phyloP scores from a whole-genome alignment of 2,329 filamentous ascomycete species.

The Tolypocladium endophyticum region DNA sequence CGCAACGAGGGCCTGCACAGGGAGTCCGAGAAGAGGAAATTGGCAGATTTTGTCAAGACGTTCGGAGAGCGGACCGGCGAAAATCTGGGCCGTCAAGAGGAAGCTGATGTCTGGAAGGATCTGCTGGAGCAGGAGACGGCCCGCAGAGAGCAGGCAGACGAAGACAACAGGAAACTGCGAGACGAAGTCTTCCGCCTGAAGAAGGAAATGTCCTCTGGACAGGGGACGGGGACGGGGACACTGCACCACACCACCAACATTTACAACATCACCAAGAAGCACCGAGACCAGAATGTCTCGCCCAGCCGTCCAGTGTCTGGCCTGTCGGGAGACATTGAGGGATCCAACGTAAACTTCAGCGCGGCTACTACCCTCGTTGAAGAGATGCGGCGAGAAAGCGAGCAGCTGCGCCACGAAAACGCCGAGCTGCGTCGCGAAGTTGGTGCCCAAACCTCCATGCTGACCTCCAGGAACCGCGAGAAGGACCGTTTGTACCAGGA shows the following conservation, averaged over 20 bases:
- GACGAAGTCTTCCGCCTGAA: slow-evolving; percentile 73
- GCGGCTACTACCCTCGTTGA: slow-evolving; percentile 60
- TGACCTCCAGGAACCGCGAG: slow-evolving; percentile 90
- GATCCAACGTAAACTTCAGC: slow-evolving; percentile 41
- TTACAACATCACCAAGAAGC: slow-evolving; percentile 52
- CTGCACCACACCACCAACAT: slow-evolving; percentile 54
- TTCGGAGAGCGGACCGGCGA: slow-evolving; percentile 39
- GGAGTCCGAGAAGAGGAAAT: slow-evolving; percentile 75
- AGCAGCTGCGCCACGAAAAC: slow-evolving; percentile 82
- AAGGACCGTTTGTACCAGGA: slow-evolving; percentile 93
- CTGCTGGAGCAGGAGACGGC: slow-evolving; percentile 86
- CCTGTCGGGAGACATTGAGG: slow-evolving; percentile 39
- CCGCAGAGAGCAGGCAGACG: slow-evolving; percentile 79
- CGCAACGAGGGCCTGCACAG: slow-evolving; percentile 66
- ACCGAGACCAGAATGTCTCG: slow-evolving; percentile 33
- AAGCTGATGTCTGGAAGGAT: slow-evolving; percentile 87
- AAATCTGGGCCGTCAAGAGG: slow-evolving; percentile 44
- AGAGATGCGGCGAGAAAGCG: slow-evolving; percentile 58
- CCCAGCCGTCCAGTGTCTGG: slow-evolving; percentile 39
- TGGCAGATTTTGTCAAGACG: slow-evolving; percentile 66
- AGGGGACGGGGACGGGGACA: slow-evolving; percentile 11
- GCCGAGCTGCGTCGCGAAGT: slow-evolving; percentile 85
- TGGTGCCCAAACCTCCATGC: slow-evolving; percentile 92
- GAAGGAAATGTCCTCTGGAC: slow-evolving; percentile 37
- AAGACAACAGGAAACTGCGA: slow-evolving; percentile 73